phyloP scores from a whole-genome alignment of 2,329 filamentous ascomycete species.

The Pseudogymnoascus sp. region DNA sequence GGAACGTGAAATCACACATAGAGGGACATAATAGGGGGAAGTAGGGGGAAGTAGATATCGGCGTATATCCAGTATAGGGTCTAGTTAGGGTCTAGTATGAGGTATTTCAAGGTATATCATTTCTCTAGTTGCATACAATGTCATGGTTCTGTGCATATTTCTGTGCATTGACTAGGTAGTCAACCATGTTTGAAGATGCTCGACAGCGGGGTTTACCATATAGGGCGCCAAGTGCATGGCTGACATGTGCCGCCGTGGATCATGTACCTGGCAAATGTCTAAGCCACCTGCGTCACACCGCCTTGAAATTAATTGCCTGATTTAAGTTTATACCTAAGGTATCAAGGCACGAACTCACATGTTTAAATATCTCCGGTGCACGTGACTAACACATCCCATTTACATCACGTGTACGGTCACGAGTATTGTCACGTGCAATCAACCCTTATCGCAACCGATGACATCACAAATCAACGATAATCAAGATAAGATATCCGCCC shows the following conservation, averaged over 20 bases:
- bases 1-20: not conserved
- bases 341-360: not conserved
- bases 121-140: constrained; percentile 2
- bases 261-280: not conserved
- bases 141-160: not conserved
- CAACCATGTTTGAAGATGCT: not conserved
- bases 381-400: not conserved
- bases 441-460: not conserved
- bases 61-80: not conserved
- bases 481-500: constrained; percentile 1
- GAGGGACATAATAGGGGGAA: not conserved
- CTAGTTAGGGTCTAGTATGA: not conserved
- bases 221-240: not conserved
- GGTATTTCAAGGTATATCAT: constrained; percentile 8
- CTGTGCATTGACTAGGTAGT: not conserved
- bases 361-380: not conserved
- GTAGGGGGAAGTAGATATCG: not conserved
- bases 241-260: constrained; percentile 4
- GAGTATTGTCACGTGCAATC: too few relatives aligned
- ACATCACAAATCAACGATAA: not conserved
- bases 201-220: constrained; percentile 3
- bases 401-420: not conserved
- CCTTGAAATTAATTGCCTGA: constrained; percentile 1
- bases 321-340: not conserved
- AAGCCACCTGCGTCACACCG: constrained; percentile 8